Conservation (phyloP, 148 eudicot genomes). For the Camellia japonica region DNA sequence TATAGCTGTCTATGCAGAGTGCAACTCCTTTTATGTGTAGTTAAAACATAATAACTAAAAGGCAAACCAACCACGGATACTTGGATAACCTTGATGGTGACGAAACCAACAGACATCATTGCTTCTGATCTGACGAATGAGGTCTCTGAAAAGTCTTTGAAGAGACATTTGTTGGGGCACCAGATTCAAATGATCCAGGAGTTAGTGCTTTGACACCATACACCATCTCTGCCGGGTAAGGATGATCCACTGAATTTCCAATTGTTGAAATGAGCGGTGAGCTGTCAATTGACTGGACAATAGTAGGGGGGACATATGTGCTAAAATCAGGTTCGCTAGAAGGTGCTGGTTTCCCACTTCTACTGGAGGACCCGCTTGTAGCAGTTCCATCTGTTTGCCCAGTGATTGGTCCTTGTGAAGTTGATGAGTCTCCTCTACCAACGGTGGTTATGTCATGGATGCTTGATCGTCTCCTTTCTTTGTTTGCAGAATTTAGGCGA, state of each 20-base stretch:
- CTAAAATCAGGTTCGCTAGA: background rate
- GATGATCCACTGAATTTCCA: background rate
- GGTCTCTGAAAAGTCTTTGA: background rate
- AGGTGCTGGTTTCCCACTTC: background rate
- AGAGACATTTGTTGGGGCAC: background rate
- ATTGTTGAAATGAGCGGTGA: background rate
- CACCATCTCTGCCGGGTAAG: conserved; percentile 3
- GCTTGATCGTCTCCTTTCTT: conserved; percentile 23
- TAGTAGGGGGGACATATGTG: background rate
- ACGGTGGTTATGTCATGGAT: conserved; percentile 29
- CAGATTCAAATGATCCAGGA: background rate
- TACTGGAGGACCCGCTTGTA: background rate
- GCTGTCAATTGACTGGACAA: background rate
- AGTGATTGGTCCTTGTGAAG: background rate
- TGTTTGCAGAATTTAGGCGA: conserved; percentile 7
- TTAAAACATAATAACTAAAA: background rate
- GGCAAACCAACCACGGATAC: background rate
- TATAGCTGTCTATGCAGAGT: no score
- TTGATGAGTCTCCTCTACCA: background rate
- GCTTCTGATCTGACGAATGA: background rate
- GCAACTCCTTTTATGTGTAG: background rate
- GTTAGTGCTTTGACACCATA: background rate
- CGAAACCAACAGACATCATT: background rate
- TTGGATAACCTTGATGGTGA: background rate
- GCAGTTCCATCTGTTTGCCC: background rate